Evolutionary conservation across 257 asterid genomes (phyloP).

Genomic region (Salvia hispanica): DNA sequence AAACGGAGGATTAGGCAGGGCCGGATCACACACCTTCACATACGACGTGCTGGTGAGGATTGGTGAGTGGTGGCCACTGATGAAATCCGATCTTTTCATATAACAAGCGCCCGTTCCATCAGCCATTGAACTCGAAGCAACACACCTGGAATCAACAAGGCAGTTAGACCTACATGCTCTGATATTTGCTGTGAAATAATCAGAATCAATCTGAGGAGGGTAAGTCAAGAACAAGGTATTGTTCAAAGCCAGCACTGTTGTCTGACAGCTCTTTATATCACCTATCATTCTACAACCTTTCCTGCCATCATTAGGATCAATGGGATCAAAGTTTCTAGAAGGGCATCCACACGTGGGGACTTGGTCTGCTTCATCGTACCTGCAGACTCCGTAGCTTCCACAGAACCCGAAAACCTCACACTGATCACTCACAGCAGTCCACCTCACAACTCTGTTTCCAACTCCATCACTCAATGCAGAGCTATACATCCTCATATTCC

Average conservation of each 20-base stretch:
- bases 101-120: slow-evolving; percentile 74
- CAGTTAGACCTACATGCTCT: slow-evolving; percentile 55
- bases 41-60: slow-evolving; percentile 64
- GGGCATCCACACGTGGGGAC: slow-evolving; percentile 64
- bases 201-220: slow-evolving; percentile 40
- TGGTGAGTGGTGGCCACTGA: slow-evolving; percentile 65
- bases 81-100: slow-evolving; percentile 44
- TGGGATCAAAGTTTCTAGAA: slow-evolving; percentile 54
- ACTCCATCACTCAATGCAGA: slow-evolving; percentile 48
- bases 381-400: slow-evolving; percentile 72
- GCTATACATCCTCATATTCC: slow-evolving; percentile 74
- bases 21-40: slow-evolving; percentile 65
- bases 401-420: slow-evolving; percentile 75
- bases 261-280: slow-evolving; percentile 47
- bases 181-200: slow-evolving; percentile 44
- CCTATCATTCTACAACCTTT: slow-evolving; percentile 60
- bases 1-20: slow-evolving; percentile 44
- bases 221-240: slow-evolving; percentile 58
- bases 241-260: slow-evolving; percentile 52
- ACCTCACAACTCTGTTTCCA: slow-evolving; percentile 45
- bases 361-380: slow-evolving; percentile 43
- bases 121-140: slow-evolving; percentile 66
- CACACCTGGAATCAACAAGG: slow-evolving; percentile 41
- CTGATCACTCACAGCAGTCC: slow-evolving; percentile 79
- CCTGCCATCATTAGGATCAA: slow-evolving; percentile 52